phyloP scores from a whole-genome alignment of 2,329 filamentous ascomycete genomes.

The Fusarium gaditjirri region DNA sequence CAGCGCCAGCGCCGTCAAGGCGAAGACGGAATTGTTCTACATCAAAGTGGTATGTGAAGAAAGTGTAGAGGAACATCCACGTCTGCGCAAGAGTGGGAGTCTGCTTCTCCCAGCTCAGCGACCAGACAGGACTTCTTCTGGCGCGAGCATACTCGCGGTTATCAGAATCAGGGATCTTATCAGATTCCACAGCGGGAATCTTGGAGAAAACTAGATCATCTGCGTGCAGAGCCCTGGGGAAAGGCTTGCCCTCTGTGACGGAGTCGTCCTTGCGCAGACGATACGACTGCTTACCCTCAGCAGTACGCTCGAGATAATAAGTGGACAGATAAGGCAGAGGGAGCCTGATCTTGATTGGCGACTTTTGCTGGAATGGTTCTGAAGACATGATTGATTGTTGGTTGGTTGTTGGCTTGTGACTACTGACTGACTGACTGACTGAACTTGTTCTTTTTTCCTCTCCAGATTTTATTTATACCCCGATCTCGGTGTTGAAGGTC shows the following conservation, averaged over 20 bases:
- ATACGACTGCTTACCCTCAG: constrained; percentile 32
- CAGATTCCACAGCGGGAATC: constrained; percentile 33
- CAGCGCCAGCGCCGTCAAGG: constrained; percentile 31
- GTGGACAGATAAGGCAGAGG: constrained; percentile 39
- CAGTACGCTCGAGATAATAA: constrained; percentile 36
- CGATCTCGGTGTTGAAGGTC: constrained; percentile 15
- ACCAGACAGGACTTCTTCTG: constrained; percentile 58
- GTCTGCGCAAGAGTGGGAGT: constrained; percentile 57
- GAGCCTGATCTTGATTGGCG: constrained; percentile 57
- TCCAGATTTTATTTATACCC: constrained; percentile 41
- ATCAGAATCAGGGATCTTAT: constrained; percentile 41
- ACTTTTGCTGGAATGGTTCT: constrained; percentile 35
- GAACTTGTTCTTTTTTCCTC: constrained; percentile 13
- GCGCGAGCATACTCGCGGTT: constrained; percentile 62
- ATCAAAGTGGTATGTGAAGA: constrained; percentile 51
- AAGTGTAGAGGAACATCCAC: constrained; percentile 61
- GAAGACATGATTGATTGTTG: constrained; percentile 34
- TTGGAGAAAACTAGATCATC: constrained; percentile 34
- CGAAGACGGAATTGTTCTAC: constrained; percentile 41
- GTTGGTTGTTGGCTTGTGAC: constrained; percentile 7
- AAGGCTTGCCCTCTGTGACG: constrained; percentile 27
- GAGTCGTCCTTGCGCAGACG: constrained; percentile 35
- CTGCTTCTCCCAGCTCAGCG: constrained; percentile 53
- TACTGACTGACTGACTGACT: not conserved
- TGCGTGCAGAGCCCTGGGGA: constrained; percentile 36